Percentiles rank a stretch among this genome's conserved stretches.
Conservation (phyloP, 768 basidiomycete species). For the Podaxis sp. region DNA sequence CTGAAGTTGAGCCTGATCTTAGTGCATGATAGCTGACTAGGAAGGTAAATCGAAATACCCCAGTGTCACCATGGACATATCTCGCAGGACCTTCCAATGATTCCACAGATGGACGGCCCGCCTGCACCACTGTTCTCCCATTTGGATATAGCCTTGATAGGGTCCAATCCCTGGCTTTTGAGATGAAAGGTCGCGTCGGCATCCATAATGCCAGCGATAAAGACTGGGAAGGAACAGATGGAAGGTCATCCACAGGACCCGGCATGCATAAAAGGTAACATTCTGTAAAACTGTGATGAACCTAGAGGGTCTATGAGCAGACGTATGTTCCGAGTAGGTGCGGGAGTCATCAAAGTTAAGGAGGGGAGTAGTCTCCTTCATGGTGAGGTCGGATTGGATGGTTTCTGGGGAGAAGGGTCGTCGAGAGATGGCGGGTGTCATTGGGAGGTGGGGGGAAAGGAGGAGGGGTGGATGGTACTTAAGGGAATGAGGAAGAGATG, state of each 20-base stretch:
- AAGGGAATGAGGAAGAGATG: conserved; percentile 31
- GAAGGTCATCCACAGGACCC: background rate
- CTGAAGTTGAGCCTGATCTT: background rate
- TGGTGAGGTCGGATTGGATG: conserved; percentile 25
- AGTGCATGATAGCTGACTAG: background rate
- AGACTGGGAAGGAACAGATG: background rate
- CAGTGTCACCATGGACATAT: background rate
- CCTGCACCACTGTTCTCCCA: background rate
- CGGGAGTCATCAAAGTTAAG: conserved; percentile 39
- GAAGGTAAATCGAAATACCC: background rate
- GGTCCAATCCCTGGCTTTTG: background rate
- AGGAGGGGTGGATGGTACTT: conserved; percentile 24
- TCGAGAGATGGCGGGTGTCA: conserved; percentile 40
- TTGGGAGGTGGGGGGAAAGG: conserved; percentile 28
- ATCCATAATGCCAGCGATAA: background rate
- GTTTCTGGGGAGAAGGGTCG: conserved; percentile 32
- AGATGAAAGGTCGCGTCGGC: background rate
- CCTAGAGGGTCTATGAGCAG: too few relatives aligned
- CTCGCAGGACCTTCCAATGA: background rate
- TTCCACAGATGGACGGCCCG: background rate
- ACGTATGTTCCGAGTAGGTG: conserved; percentile 27
- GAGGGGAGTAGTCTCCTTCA: conserved; percentile 29
- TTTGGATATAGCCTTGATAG: background rate
- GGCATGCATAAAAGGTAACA: background rate
- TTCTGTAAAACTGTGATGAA: too few relatives aligned